A percentile compares a stretch with the other conserved stretches of the same genome.
phyloP scores from a whole-genome alignment of 495 filamentous ascomycete genomes.

The Aspergillus bridgeri region DNA sequence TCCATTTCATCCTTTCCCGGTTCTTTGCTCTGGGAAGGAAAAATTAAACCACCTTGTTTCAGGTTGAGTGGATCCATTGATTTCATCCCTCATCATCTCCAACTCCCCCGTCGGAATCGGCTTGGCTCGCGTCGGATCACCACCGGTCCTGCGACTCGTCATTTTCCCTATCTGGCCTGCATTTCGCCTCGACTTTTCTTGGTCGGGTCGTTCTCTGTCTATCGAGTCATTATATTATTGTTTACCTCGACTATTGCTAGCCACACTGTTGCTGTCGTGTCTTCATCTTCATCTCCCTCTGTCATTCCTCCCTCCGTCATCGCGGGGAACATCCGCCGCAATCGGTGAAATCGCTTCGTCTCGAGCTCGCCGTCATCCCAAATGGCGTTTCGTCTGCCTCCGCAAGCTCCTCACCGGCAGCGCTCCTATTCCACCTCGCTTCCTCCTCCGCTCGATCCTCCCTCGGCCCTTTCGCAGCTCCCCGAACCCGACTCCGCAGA shows the following conservation, averaged over 20 bases:
- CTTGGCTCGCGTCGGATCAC: not conserved
- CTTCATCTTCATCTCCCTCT: slow-evolving; percentile 2
- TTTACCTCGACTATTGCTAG: slow-evolving; percentile 8
- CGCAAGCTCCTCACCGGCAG: slow-evolving; percentile 59
- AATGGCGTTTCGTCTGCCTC: slow-evolving; percentile 86
- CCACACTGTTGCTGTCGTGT: too few relatives aligned
- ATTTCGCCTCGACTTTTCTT: not conserved
- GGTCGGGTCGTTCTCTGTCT: not conserved
- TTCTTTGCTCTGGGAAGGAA: too few relatives aligned
- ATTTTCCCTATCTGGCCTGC: not conserved
- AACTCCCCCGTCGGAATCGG: not conserved
- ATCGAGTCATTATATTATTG: too few relatives aligned
- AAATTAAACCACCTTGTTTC: not conserved
- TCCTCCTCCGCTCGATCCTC: slow-evolving; percentile 37
- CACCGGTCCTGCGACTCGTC: not conserved
- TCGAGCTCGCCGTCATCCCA: slow-evolving; percentile 8
- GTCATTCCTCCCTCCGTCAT: not conserved
- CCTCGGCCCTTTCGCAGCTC: slow-evolving; percentile 35
- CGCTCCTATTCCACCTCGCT: slow-evolving; percentile 51
- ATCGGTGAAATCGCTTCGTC: slow-evolving; percentile 15
- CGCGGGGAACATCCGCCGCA: slow-evolving; percentile 27
- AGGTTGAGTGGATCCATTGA: not conserved
- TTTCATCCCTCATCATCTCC: not conserved
- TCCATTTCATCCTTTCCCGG: not conserved
- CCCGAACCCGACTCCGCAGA: slow-evolving; percentile 70